Percentiles rank a stretch among this genome's conserved stretches.
Evolutionary conservation across 192 early-diverging fungal genomes (phyloP).

Genomic region (Coemansia sp.): DNA sequence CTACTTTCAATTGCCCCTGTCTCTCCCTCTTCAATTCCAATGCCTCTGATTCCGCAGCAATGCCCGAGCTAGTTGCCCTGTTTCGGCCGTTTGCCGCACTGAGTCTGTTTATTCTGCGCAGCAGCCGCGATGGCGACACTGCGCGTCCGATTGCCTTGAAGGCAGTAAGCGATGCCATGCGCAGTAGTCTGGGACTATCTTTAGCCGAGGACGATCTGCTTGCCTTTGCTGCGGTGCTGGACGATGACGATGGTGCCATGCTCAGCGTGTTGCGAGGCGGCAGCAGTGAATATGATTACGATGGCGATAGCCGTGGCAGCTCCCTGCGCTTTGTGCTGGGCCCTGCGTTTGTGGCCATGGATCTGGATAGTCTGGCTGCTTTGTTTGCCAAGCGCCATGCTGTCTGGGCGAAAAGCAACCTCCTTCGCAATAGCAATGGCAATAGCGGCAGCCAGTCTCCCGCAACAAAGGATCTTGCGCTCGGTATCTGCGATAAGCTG

Average conservation of each 20-base stretch:
- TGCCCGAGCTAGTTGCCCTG: background rate
- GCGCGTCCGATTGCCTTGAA: constrained; percentile 9
- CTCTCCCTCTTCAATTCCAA: no score
- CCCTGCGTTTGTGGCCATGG: background rate
- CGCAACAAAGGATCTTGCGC: background rate
- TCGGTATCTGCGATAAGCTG: background rate
- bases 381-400: background rate
- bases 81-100: constrained; percentile 33
- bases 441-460: background rate
- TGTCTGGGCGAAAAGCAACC: background rate
- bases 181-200: background rate
- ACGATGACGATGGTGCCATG: background rate
- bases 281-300: no score
- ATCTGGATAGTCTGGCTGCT: background rate
- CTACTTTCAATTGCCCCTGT: no score
- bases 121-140: background rate
- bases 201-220: constrained; percentile 21
- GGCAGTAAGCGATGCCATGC: constrained; percentile 3
- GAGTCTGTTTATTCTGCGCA: constrained; percentile 21
- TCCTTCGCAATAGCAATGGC: background rate
- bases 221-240: constrained; percentile 18
- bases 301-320: no score
- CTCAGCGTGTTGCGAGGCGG: constrained; percentile 20
- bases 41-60: no score
- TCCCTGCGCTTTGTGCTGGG: background rate